phyloP scores from a whole-genome alignment of 2,329 filamentous ascomycete genomes.

The Leptographium lundbergii region DNA sequence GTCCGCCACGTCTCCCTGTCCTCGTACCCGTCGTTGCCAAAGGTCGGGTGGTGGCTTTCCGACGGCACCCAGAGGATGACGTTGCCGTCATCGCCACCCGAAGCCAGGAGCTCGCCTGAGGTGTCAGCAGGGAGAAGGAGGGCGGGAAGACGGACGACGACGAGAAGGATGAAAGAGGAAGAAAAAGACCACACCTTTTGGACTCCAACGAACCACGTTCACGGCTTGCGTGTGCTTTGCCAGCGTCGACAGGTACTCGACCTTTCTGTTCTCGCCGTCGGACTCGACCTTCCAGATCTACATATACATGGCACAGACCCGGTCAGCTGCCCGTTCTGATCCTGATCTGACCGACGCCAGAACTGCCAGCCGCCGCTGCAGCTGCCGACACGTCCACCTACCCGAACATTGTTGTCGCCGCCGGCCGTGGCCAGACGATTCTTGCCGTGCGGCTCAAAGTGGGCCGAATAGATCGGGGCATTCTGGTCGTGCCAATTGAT shows the following conservation, averaged over 20 bases:
- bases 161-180: not conserved
- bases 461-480: conserved; percentile 90
- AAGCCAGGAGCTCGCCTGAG: conserved; percentile 80
- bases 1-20: conserved; percentile 96
- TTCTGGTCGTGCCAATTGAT: conserved; percentile 99
- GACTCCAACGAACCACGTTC: conserved; percentile 93
- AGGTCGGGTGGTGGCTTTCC: conserved; percentile 50
- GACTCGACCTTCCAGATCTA: conserved; percentile 85
- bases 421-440: conserved; percentile 86
- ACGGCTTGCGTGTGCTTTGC: conserved; percentile 93
- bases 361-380: no score
- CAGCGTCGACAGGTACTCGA: conserved; percentile 84
- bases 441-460: conserved; percentile 89
- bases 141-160: not conserved
- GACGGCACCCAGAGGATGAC: conserved; percentile 92
- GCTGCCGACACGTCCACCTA: conserved; percentile 29
- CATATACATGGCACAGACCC: not conserved
- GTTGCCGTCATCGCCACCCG: conserved; percentile 93
- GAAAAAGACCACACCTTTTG: conserved; percentile 54
- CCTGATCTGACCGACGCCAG: no score
- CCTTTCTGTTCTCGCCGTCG: conserved; percentile 73
- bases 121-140: not conserved
- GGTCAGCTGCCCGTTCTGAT: not conserved
- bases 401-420: conserved; percentile 91
- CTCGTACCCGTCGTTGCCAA: conserved; percentile 76